phyloP scores from a whole-genome alignment of 2,329 filamentous ascomycete genomes.

The Truncatella angustata region DNA sequence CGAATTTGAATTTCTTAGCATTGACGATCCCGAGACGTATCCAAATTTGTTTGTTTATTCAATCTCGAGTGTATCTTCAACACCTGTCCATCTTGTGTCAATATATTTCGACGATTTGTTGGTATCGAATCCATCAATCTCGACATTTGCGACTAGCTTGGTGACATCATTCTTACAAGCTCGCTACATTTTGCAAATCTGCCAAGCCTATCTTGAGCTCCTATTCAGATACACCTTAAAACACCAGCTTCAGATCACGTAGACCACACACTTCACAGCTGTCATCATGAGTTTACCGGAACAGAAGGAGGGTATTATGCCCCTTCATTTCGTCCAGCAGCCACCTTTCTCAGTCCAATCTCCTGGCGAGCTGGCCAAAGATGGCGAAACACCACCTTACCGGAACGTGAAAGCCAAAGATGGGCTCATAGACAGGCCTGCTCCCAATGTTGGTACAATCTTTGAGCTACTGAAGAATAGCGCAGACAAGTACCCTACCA shows the following conservation, averaged over 20 bases:
- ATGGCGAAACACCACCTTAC: constrained; percentile 82
- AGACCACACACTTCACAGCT: background rate
- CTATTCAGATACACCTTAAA: background rate
- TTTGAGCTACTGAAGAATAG: constrained; percentile 75
- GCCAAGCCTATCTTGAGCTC: background rate
- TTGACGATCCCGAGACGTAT: too few relatives aligned
- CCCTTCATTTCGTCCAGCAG: constrained; percentile 61
- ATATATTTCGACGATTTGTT: too few relatives aligned
- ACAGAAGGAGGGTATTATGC: constrained; percentile 40
- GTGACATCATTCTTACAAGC: background rate
- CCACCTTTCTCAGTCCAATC: constrained; percentile 75
- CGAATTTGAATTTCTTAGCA: too few relatives aligned
- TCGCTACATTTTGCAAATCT: too few relatives aligned
- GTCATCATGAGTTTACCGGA: background rate
- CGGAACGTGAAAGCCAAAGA: constrained; percentile 71
- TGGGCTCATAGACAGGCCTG: constrained; percentile 63
- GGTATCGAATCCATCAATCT: too few relatives aligned
- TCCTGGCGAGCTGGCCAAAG: constrained; percentile 63
- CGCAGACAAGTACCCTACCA: constrained; percentile 60
- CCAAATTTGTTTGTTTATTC: too few relatives aligned
- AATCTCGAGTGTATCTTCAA: too few relatives aligned
- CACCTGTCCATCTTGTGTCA: too few relatives aligned
- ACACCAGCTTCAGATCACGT: background rate
- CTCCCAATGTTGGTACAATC: constrained; percentile 70
- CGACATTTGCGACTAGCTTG: too few relatives aligned